These are phyloP conservation scores for Lenzites betulinus DNA, from an alignment of 768 basidiomycete genomes.

Conservation along the genomic window DNA sequence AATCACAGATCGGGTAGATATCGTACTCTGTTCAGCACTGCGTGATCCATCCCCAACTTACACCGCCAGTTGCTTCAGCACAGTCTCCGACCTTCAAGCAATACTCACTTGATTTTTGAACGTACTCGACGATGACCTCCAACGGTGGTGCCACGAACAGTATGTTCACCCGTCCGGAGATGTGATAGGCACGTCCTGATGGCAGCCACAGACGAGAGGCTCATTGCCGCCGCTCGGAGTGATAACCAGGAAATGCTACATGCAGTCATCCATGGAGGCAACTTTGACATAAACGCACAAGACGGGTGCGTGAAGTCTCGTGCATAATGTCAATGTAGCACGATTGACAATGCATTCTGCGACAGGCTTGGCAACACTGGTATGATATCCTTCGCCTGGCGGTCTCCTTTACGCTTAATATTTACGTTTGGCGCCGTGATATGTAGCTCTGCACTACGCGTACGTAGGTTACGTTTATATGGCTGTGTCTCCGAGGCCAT, in stretches of 20 bases:
- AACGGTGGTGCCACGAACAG: conserved; percentile 28
- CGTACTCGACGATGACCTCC: conserved; percentile 8
- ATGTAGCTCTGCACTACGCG: conserved; percentile 71
- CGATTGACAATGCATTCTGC: not conserved
- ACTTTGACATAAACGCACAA: conserved; percentile 71
- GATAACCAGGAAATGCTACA: conserved; percentile 73
- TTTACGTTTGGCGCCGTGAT: not conserved
- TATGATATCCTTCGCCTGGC: conserved; percentile 35
- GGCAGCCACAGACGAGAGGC: conserved; percentile 56
- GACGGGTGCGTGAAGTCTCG: conserved; percentile 62
- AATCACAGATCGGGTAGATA: conserved; percentile 15
- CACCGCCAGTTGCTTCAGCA: not conserved
- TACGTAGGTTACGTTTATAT: conserved; percentile 39
- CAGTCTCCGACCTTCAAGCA: too few relatives aligned
- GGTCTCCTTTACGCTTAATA: too few relatives aligned
- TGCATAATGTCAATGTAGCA: not conserved
- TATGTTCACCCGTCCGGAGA: conserved; percentile 2
- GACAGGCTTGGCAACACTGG: conserved; percentile 74
- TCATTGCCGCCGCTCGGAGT: conserved; percentile 69
- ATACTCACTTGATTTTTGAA: too few relatives aligned
- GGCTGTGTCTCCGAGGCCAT: not conserved
- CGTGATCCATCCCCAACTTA: not conserved
- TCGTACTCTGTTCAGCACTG: not conserved
- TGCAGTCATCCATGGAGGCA: conserved; percentile 56
- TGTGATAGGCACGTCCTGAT: not conserved